These are phyloP conservation scores for Protea cynaroides DNA, from an alignment of 164 flowering plant species.

Conservation along the genomic window DNA sequence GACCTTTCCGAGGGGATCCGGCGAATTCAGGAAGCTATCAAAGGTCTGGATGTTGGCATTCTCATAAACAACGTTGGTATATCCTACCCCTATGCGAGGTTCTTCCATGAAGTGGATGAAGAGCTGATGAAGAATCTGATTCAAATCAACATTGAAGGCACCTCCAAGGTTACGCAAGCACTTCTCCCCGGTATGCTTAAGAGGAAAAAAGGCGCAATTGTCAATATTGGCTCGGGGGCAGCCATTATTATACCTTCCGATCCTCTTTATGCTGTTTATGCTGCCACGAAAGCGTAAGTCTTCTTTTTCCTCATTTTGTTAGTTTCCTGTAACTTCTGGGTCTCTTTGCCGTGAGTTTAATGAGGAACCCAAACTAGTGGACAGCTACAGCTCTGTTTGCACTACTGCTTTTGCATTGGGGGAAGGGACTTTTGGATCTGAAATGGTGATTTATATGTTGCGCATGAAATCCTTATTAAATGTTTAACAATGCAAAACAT, in stretches of 20 bases:
- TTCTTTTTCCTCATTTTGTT: neutral
- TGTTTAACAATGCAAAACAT: no score
- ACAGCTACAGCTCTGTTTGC: neutral
- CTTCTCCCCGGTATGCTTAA: slow-evolving; percentile 72
- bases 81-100: slow-evolving; percentile 77
- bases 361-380: no score
- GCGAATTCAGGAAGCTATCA: slow-evolving; percentile 42
- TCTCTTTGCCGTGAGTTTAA: neutral
- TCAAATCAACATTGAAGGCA: slow-evolving; percentile 71
- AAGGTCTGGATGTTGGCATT: slow-evolving; percentile 76
- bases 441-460: neutral
- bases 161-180: slow-evolving; percentile 73
- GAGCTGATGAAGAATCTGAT: slow-evolving; percentile 57
- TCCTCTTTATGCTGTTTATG: slow-evolving; percentile 87
- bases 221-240: slow-evolving; percentile 87
- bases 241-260: slow-evolving; percentile 74
- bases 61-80: slow-evolving; percentile 78
- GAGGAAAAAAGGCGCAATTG: slow-evolving; percentile 89
- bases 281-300: slow-evolving; percentile 87
- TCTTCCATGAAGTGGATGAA: slow-evolving; percentile 75
- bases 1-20: slow-evolving; percentile 46
- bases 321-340: neutral
- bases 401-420: neutral
- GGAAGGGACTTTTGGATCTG: neutral
- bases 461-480: neutral